Evolutionary conservation across 2,329 filamentous ascomycete species (phyloP), one percentile per base, ranked within the genome.

Genomic region (Xylaria sp.): DNA sequence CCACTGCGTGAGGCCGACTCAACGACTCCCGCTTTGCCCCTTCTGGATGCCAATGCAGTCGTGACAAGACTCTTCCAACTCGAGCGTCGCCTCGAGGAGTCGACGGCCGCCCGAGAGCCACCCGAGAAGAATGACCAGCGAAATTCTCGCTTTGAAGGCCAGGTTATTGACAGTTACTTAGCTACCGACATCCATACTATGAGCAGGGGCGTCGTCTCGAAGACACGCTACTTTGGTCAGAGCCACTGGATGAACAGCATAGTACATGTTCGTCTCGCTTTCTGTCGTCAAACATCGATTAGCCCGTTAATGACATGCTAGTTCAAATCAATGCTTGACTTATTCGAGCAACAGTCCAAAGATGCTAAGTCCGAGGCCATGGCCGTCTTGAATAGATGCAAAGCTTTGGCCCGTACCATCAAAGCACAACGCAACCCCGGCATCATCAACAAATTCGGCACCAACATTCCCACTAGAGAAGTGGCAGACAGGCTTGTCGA

Each of bases 401-500:
- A 86, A 66, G 67, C 74, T 9, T 70, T 85, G 0, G 82, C 74
- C 13, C 80, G 81, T 48, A 74, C 74, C 7, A 81, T 86, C 72
- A 86, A 86, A 70, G 77, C 78, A 5, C 76, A 80, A 31, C 81
- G 84, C 1, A 69, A 75, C 1, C 80, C 80, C 10, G 75, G 78
- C 15, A 65, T 84, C 31, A 77, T 77, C 2, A 78, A 77, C 25
- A 78, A 81, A 15, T 75, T 84, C 2, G 83, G 85, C 15, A 75
- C 78, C 46, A 77, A 79, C 3, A 79, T 85, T 8, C 83, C 84
- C 0, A 50, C 76, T 0, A 77, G 79, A 12, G 76, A 77, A 0
- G 69, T 87, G 0, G 83, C 85, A 0, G 86, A 89, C 67, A 77
- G 82, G 61, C 81, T 90, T 1, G 79, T 89, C 18, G 80, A 85